Evolutionary conservation across 2,329 filamentous ascomycete species (phyloP).

Genomic region (Aspergillus japonicus): DNA sequence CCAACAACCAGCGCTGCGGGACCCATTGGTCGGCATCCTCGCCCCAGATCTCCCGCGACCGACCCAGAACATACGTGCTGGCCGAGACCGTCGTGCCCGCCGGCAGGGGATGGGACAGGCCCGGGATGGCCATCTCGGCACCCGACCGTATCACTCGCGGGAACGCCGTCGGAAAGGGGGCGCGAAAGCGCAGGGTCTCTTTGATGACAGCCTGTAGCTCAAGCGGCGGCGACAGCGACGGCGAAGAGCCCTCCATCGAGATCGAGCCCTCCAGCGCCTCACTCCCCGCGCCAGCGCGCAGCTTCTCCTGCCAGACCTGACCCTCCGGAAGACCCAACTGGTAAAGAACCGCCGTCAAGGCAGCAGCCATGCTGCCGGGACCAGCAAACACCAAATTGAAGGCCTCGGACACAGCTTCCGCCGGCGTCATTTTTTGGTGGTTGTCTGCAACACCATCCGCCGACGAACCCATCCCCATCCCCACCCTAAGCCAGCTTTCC

Average conservation of each 20-base stretch:
- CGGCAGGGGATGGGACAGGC: conserved; percentile 13
- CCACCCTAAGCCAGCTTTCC: conserved; percentile 16
- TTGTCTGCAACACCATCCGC: not conserved
- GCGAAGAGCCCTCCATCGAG: not conserved
- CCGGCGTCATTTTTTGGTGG: conserved; percentile 10
- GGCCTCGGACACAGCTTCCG: conserved; percentile 14
- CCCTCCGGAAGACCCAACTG: conserved; percentile 16
- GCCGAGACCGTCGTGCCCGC: conserved; percentile 20
- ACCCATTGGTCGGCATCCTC: conserved; percentile 16
- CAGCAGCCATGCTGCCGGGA: conserved; percentile 19
- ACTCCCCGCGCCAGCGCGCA: conserved; percentile 1
- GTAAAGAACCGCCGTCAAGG: conserved; percentile 16
- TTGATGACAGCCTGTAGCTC: conserved; percentile 21
- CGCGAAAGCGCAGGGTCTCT: conserved; percentile 16
- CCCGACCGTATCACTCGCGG: conserved; percentile 19
- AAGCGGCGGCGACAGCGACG: conserved; percentile 2
- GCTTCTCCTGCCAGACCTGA: conserved; percentile 16
- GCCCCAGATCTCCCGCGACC: conserved; percentile 19
- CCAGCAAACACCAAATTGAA: conserved; percentile 20
- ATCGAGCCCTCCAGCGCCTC: not conserved
- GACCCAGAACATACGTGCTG: conserved; percentile 19
- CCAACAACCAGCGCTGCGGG: conserved; percentile 19
- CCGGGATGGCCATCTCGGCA: conserved; percentile 15
- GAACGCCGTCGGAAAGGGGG: conserved; percentile 19
- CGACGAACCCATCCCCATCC: not conserved